Base-by-base conservation (phyloP, 192 early-diverging fungal genomes). In the Dissophora globulifera region DNA sequence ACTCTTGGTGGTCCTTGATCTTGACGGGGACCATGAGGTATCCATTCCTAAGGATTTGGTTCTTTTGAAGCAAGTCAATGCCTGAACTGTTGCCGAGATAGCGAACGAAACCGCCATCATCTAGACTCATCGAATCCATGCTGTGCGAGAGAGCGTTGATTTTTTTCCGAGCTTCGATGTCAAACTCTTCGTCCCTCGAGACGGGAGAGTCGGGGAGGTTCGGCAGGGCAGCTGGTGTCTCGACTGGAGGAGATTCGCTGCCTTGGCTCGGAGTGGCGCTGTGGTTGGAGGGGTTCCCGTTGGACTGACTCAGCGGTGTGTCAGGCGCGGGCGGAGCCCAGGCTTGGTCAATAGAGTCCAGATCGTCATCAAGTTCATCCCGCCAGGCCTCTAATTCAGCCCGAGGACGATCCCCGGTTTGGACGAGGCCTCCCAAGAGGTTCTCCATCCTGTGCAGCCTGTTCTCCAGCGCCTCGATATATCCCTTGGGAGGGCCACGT, bases 401-500 rank as follows among this genome's bases (percentile, higher is more conserved):
- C 29, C 72, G 64, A 16, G 76, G 48, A n/a, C 76, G 68, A 20
- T 82, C 81, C 47, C 86, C 84, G 17, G 69, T 78, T 13, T 84
- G 81, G 10, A 88, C 83, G 3, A 91, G 74, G 11, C 78, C 83
- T 16, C 76, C 80, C 17, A 95, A 74, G 11, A 92, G 82, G 48
- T 82, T 79, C 68, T 95, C 92, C 66, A 92, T 83, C 56, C 85
- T 85, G 67, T 88, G 88, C 22, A 95, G 78, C 58, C 91, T 79
- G 62, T 82, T 87, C 60, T 95, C 93, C 19, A 95, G 88, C 27
- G 87, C 90, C 50, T 93, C 93, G 29, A 95, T 93, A 58, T 95
- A 95, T 27, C 93, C 93, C 63, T 93, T 93, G 22, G 92, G 91
- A 26, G 93, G 93, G 4, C 93, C 93, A 30, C 93, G 86, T 79